A percentile compares a stretch with the other conserved stretches of the same genome.
These are phyloP conservation scores for Penicilliopsis zonata DNA, from an alignment of 495 filamentous ascomycete genomes.

Conservation along the genomic window DNA sequence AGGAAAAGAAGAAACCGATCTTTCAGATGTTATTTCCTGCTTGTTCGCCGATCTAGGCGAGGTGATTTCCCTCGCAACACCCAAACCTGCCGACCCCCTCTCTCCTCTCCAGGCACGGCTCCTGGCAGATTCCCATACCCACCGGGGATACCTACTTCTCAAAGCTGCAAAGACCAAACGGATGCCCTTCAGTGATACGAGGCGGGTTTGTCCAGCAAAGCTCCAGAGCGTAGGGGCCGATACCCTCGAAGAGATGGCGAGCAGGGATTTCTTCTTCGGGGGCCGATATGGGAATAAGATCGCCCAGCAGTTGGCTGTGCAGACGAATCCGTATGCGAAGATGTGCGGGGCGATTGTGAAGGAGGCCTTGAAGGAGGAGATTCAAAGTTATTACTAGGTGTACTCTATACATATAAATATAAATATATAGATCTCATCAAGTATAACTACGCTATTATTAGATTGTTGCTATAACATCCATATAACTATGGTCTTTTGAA, in stretches of 20 bases:
- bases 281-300: slow-evolving; percentile 70
- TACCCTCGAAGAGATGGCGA: slow-evolving; percentile 61
- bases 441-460: too few species aligned
- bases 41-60: slow-evolving; percentile 47
- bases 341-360: slow-evolving; percentile 79
- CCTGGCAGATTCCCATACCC: slow-evolving; percentile 61
- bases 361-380: slow-evolving; percentile 73
- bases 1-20: slow-evolving; percentile 5
- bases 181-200: slow-evolving; percentile 1
- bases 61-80: slow-evolving; percentile 58
- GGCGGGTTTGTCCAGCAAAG: slow-evolving; percentile 16
- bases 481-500: too few species aligned
- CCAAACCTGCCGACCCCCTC: slow-evolving; percentile 35
- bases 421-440: too few species aligned
- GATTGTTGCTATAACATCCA: too few species aligned
- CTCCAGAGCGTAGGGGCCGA: slow-evolving; percentile 28
- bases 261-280: slow-evolving; percentile 60
- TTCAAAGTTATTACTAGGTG: slow-evolving; percentile 19
- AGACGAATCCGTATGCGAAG: slow-evolving; percentile 79
- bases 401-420: too few species aligned
- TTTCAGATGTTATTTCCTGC: slow-evolving; percentile 13
- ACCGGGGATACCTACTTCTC: slow-evolving; percentile 61
- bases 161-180: slow-evolving; percentile 39
- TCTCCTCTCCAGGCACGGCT: slow-evolving; percentile 49
- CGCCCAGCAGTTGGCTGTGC: slow-evolving; percentile 62